These are phyloP conservation scores for Rubus idaeus DNA, from an alignment of 306 rosid species.

Conservation along the genomic window DNA sequence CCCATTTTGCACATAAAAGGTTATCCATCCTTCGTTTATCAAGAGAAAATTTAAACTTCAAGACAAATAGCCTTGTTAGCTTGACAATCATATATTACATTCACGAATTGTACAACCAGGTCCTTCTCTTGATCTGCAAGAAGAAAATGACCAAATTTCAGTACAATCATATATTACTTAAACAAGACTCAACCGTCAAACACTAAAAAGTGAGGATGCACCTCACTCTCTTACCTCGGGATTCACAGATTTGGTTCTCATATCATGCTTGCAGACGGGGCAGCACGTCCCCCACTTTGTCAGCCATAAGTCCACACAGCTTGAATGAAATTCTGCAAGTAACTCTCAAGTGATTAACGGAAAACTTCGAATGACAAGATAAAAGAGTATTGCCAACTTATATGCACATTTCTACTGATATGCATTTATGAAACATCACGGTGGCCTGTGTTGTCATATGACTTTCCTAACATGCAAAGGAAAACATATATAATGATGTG, in stretches of 20 bases:
- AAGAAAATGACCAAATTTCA: constrained; percentile 1
- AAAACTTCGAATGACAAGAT: not conserved
- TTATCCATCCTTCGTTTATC: not conserved
- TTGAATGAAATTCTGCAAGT: constrained; percentile 42
- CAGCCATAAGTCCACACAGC: constrained; percentile 41
- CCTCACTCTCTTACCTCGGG: constrained; percentile 31
- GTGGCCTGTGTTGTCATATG: not conserved
- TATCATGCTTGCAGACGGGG: constrained; percentile 45
- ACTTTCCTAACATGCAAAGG: not conserved
- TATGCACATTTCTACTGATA: not conserved
- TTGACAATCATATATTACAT: constrained; percentile 7
- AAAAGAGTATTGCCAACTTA: not conserved
- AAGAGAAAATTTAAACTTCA: not conserved
- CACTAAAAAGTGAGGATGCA: not conserved
- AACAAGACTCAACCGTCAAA: constrained; percentile 7
- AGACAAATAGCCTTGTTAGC: not conserved
- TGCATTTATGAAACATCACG: not conserved
- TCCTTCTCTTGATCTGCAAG: constrained; percentile 12
- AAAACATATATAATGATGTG: not conserved
- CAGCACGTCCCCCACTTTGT: constrained; percentile 44
- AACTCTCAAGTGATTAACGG: constrained; percentile 14
- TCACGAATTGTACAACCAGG: constrained; percentile 9
- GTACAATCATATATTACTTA: not conserved
- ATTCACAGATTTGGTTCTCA: constrained; percentile 21
- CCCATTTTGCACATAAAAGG: not conserved